Percentiles rank a stretch among this genome's conserved stretches.
phyloP scores from a whole-genome alignment of 148 eudicot genomes.

The Nepenthes gracilis region DNA sequence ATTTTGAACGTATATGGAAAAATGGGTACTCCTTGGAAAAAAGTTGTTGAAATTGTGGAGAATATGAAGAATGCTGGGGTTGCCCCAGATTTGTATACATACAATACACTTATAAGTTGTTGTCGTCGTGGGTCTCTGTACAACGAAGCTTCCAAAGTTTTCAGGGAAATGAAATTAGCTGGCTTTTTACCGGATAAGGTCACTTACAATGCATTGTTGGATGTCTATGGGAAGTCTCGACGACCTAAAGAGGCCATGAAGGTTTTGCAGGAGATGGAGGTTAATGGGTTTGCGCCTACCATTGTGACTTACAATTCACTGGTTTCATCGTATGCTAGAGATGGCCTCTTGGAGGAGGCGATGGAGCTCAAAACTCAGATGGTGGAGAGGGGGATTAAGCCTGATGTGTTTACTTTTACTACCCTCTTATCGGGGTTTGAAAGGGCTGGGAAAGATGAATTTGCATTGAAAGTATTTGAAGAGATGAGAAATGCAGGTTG shows the following conservation, averaged over 20 bases:
- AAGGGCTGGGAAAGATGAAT: conserved; percentile 84
- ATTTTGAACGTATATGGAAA: conserved; percentile 61
- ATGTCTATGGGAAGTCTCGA: conserved; percentile 87
- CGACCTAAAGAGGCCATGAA: conserved; percentile 72
- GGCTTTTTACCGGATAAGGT: conserved; percentile 75
- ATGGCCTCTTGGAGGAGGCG: conserved; percentile 67
- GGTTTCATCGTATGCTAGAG: conserved; percentile 75
- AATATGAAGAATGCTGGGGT: conserved; percentile 63
- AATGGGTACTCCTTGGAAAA: conserved; percentile 85
- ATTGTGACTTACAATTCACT: conserved; percentile 73
- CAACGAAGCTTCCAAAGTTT: conserved; percentile 61
- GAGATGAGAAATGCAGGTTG: conserved; percentile 76
- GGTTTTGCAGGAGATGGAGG: conserved; percentile 68
- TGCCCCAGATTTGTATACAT: conserved; percentile 70
- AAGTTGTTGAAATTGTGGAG: conserved; percentile 36
- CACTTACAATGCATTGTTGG: conserved; percentile 79
- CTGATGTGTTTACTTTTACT: conserved; percentile 82
- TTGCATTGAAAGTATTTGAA: conserved; percentile 71
- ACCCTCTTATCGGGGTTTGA: conserved; percentile 87
- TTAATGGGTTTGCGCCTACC: conserved; percentile 51
- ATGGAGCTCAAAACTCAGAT: conserved; percentile 60
- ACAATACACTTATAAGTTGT: conserved; percentile 79
- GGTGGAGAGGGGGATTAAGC: conserved; percentile 66
- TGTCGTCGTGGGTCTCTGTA: conserved; percentile 72
- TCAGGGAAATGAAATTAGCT: conserved; percentile 73